These are phyloP conservation scores for Peniophora sp. DNA, from an alignment of 1,284 basidiomycete species.

Conservation along the genomic window DNA sequence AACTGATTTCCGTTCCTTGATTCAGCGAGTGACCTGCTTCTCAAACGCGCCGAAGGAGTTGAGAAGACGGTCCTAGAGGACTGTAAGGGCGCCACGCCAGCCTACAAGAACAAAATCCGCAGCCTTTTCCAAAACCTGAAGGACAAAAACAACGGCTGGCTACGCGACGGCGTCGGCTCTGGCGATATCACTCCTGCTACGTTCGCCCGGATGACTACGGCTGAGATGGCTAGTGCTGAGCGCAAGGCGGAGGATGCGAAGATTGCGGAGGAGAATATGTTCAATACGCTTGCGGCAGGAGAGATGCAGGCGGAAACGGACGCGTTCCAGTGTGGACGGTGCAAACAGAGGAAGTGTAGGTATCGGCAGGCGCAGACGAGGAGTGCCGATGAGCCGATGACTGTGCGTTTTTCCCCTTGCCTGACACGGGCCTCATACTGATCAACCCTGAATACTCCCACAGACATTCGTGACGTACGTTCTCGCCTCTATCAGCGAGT, in stretches of 20 bases:
- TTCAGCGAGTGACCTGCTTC: slow-evolving; percentile 56
- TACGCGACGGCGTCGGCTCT: slow-evolving; percentile 80
- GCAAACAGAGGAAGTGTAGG: slow-evolving; percentile 87
- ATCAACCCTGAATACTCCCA: slow-evolving; percentile 10
- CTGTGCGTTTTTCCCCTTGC: slow-evolving; percentile 43
- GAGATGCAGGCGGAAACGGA: slow-evolving; percentile 94
- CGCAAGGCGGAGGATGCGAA: slow-evolving; percentile 77
- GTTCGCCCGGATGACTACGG: slow-evolving; percentile 78
- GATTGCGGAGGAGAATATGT: slow-evolving; percentile 84
- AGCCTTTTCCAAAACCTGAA: slow-evolving; percentile 91
- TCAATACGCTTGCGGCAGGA: slow-evolving; percentile 86
- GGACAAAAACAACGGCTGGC: slow-evolving; percentile 87
- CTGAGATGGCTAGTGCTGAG: slow-evolving; percentile 95
- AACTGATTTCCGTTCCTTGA: background rate
- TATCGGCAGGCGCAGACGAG: slow-evolving; percentile 95
- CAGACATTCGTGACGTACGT: slow-evolving; percentile 29
- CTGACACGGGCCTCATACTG: slow-evolving; percentile 4
- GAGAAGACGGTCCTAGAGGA: slow-evolving; percentile 50
- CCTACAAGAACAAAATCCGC: slow-evolving; percentile 79
- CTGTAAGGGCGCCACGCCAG: slow-evolving; percentile 34
- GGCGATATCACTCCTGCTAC: slow-evolving; percentile 68
- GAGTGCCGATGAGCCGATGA: slow-evolving; percentile 96
- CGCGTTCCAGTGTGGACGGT: slow-evolving; percentile 94
- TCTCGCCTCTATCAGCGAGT: background rate
- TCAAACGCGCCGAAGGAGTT: slow-evolving; percentile 48